Conservation (phyloP, 164 flowering plant species). For the Nymphaea thermarum region DNA sequence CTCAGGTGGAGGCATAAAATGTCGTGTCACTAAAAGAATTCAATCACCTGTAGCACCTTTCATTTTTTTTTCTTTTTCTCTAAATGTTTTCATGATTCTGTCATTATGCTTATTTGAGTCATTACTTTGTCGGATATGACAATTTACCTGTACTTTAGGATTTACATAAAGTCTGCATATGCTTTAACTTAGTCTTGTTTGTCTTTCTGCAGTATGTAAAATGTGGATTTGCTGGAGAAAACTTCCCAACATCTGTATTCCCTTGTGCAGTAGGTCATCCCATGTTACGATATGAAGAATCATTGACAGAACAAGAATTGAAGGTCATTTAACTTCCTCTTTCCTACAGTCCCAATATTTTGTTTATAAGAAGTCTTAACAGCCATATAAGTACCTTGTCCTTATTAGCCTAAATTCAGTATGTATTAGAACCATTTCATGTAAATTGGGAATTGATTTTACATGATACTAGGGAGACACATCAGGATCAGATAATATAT, state of each 20-base stretch:
- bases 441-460: no score
- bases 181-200: no score
- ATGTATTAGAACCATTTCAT: no score
- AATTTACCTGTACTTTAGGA: neutral
- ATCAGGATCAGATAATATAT: no score
- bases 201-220: conserved; percentile 74
- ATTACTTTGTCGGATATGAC: neutral
- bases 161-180: neutral
- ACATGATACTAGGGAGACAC: no score
- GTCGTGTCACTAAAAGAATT: no score
- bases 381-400: neutral
- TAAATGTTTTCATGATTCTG: neutral
- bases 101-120: neutral
- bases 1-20: neutral
- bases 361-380: neutral
- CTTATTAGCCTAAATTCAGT: no score
- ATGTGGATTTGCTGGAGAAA: conserved; percentile 98
- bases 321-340: conserved; percentile 28
- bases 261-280: conserved; percentile 97
- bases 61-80: neutral
- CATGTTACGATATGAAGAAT: conserved; percentile 87
- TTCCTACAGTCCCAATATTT: neutral
- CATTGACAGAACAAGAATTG: conserved; percentile 73
- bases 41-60: no score
- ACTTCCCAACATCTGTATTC: conserved; percentile 92